Conservation (phyloP, 2,329 filamentous ascomycete species). For the Bisporella sp. region DNA sequence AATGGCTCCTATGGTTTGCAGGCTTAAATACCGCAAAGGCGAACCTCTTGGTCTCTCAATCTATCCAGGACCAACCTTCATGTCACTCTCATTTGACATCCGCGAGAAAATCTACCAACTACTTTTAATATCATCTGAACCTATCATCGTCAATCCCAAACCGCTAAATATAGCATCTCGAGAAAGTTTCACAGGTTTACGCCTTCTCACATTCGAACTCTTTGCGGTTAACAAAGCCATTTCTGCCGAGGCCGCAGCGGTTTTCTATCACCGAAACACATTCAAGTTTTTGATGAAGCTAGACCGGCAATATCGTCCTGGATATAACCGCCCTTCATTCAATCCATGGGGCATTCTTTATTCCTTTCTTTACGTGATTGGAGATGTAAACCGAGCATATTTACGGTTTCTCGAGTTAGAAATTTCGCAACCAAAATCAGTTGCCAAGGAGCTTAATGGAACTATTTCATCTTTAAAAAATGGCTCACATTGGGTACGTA, state of each 20-base stretch:
- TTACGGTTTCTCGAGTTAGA: neutral
- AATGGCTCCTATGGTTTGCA: constrained; percentile 8
- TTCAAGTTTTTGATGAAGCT: constrained; percentile 1
- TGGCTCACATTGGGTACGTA: constrained; percentile 2
- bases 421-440: constrained; percentile 1
- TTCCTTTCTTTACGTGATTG: too few species aligned
- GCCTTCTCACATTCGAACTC: constrained; percentile 6
- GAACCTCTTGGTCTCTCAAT: constrained; percentile 8
- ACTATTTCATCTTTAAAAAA: neutral
- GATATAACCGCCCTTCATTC: too few species aligned
- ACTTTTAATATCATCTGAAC: constrained; percentile 2
- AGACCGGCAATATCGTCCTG: neutral
- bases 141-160: constrained; percentile 3
- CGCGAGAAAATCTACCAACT: constrained; percentile 5
- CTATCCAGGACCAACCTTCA: neutral
- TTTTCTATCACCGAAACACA: neutral
- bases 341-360: neutral
- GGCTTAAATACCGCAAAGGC: constrained; percentile 7
- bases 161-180: neutral
- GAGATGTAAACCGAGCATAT: too few species aligned
- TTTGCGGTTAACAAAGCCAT: constrained; percentile 6
- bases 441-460: constrained; percentile 5
- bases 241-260: constrained; percentile 1
- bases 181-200: neutral
- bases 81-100: constrained; percentile 8